Evolutionary conservation across 371 early-diverging fungal species (phyloP), one percentile per base, ranked within the genome.

Genomic region (Mucor racemosus): DNA sequence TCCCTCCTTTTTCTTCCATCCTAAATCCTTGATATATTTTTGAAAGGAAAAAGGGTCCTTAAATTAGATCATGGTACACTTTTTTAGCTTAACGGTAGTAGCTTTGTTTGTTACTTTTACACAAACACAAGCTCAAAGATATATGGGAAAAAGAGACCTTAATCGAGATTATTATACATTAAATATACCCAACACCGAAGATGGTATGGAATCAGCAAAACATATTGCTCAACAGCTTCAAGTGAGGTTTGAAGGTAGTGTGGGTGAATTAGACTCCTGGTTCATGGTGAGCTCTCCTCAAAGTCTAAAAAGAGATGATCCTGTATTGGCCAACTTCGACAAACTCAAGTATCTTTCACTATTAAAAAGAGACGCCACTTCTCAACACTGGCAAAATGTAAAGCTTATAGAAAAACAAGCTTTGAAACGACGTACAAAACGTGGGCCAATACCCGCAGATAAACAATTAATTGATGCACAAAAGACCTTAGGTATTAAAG

Each of bases 251-350:
- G 75, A 90, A 44, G 91, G 91, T 13, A 81, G 73, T n/a, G 87
- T 93, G 13, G 93, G 92, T 34, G 88, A 89, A 64, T 72, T 94
- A 40, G 48, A 71, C 0, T 74, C 82, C 48, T 86, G 91, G 76
- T 91, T 84, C 69, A 86, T 89, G 72, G 75, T 89, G 57, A 87
- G 91, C 26, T 46, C 69, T 19, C 15, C 38, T 8, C 72, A 36
- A 31, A 58, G 61, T 39, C 60, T 44, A 26, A 64, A 66, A 58
- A 56, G 67, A 69, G 54, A 69, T 19, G 71, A 74, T 40, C 34
- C 35, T 0, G 42, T 75, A 4, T 21, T 73, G 7, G 15, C 62
- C 3, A 41, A 55, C 4, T 75, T 75, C 48, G n/a, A 68, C 17
- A 26, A 40, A 26, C 55, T 60, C 33, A 70, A 70, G 62, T 14